Evolutionary conservation across 1,284 basidiomycete species (phyloP).

Genomic region (Pisolithus thermaeus): DNA sequence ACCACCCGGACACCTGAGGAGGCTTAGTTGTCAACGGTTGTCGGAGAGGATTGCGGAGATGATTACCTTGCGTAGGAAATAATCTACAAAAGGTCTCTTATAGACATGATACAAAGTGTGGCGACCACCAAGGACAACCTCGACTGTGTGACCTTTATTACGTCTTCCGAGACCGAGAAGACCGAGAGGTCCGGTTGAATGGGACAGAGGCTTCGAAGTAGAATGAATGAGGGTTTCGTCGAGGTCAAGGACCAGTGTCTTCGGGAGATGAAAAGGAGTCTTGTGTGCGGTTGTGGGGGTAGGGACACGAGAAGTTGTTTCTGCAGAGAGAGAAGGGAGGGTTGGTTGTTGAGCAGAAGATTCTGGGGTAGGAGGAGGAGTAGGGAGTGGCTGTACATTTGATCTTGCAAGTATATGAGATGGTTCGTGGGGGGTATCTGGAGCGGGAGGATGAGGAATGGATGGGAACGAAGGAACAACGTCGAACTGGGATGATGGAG

Average conservation of each 20-base stretch:
- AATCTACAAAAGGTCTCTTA: conserved; percentile 96
- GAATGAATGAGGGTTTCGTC: conserved; percentile 99
- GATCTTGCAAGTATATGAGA: conserved; percentile 6
- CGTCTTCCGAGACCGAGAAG: conserved; percentile 59
- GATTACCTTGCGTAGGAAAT: conserved; percentile 84
- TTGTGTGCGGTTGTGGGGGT: conserved; percentile 49
- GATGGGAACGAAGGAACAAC: conserved; percentile 1
- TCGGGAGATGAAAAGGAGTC: conserved; percentile 74
- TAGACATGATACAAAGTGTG: conserved; percentile 97
- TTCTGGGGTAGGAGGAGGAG: conserved; percentile 16
- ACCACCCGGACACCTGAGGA: conserved; percentile 90
- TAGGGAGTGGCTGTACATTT: conserved; percentile 17
- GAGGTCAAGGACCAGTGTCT: conserved; percentile 92
- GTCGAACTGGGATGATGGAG: conserved; percentile 19
- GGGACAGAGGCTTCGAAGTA: conserved; percentile 73
- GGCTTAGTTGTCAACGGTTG: conserved; percentile 10
- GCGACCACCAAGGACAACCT: conserved; percentile 86
- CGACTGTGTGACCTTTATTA: conserved; percentile 85
- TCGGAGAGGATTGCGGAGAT: not conserved
- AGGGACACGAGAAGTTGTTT: conserved; percentile 34
- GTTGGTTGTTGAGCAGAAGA: conserved; percentile 14
- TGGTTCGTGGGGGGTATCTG: conserved; percentile 8
- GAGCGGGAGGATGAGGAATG: conserved; percentile 1
- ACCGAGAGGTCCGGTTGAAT: conserved; percentile 45
- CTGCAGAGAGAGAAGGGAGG: conserved; percentile 8